Evolutionary conservation across 129 eudicot species (phyloP), one percentile per base, ranked within the genome.

Genomic region (Saussurea involucrata): DNA sequence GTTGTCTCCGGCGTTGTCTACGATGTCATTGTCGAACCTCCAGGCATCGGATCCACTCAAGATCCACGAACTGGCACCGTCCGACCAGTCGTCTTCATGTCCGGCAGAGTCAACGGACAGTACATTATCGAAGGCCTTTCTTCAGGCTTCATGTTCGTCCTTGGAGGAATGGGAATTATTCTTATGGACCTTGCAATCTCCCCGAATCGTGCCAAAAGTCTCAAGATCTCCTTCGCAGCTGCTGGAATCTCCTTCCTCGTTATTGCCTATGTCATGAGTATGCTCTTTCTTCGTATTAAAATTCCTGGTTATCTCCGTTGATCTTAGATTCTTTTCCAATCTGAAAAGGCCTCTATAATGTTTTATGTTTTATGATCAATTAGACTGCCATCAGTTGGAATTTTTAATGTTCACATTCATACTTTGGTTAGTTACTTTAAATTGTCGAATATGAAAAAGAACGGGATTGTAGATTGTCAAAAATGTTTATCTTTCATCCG

Each of bases 1-100:
- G 95, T 92, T 58, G 90, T 95, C 81, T 95, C 99, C 72, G 99
- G 97, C 75, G 89, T 95, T 57, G 88, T 95, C 74, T 95, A 95
- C 85, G 99, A 95, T 81, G 95, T 95, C 83, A 95, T 95, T 73
- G 97, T 95, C 6, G 97, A 95, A 72, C 99, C 99, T 0, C 99
- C 99, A 0, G 99, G 99, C 8, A 92, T 90, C 85, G 96, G 99
- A 66, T 95, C 95, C 53, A 78, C 88, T 10, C 97, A 95, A 76
- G 99, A 95, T 60, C 89, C 78, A 18, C 49, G 57, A 13, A 92
- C 97, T 33, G 97, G 96, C 60, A 78, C 99, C 34, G 92, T 95
- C 66, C 77, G 79, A 0, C 99, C 97, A 3, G 95, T 92, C 12
- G 97, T 95, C 5, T 95, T 95, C 85, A 78, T 89, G 65, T 79